A percentile compares a stretch with the other conserved stretches of the same genome.
These are phyloP conservation scores for Plasmodium falciparum DNA, from an alignment of 169 alveolate genomes.

Conservation along the genomic window DNA sequence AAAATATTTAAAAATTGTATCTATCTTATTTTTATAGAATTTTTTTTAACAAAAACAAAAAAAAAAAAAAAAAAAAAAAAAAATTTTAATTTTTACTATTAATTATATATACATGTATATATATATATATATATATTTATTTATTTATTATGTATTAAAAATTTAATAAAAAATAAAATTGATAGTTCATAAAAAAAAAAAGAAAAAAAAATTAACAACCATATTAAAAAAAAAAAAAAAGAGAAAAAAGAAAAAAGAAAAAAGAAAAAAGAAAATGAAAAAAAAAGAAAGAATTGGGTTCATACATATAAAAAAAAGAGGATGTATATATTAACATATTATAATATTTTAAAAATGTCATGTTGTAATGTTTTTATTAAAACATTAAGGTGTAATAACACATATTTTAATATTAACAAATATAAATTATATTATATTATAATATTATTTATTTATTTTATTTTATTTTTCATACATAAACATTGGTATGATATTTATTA, in stretches of 20 bases:
- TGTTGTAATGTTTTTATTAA: too few relatives aligned
- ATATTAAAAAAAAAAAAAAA: neutral
- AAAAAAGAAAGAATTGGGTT: neutral
- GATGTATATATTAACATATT: neutral
- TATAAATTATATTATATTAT: neutral
- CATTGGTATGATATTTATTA: neutral
- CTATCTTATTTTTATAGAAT: too few relatives aligned
- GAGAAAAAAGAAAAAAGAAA: too few relatives aligned
- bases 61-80: too few relatives aligned
- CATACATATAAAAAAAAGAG: neutral
- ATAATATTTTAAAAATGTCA: neutral
- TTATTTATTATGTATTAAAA: conserved; percentile 34
- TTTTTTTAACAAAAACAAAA: too few relatives aligned
- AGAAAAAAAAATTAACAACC: neutral
- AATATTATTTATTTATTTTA: too few relatives aligned
- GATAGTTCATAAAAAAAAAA: neutral
- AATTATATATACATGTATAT: conserved; percentile 1
- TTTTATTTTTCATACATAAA: conserved; percentile 40
- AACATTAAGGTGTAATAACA: neutral
- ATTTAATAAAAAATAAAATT: conserved; percentile 32
- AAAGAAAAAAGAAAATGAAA: neutral
- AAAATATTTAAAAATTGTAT: too few relatives aligned
- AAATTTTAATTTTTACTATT: too few relatives aligned
- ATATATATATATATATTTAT: conserved; percentile 27
- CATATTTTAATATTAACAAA: conserved; percentile 22